These are phyloP conservation scores for Scedosporium dehoogii DNA, from an alignment of 2,329 filamentous ascomycete species.

Conservation along the genomic window DNA sequence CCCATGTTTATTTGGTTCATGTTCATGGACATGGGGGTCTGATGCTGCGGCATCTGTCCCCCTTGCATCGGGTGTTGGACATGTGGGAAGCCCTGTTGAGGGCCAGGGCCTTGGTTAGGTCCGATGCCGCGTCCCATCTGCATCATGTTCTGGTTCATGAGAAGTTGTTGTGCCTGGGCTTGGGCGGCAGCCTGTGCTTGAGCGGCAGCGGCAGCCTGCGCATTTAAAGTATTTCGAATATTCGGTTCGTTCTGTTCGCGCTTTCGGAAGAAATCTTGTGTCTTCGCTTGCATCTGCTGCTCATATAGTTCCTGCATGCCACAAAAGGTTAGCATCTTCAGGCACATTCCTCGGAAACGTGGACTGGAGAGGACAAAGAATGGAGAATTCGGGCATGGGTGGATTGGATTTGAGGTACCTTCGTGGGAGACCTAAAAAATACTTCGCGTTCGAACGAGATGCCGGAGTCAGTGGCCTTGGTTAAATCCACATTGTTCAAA, in stretches of 20 bases:
- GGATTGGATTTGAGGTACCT: conserved; percentile 25
- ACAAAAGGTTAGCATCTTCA: conserved; percentile 11
- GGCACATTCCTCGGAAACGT: neutral
- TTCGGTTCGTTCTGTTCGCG: conserved; percentile 39
- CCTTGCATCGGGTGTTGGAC: conserved; percentile 50
- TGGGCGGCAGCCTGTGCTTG: conserved; percentile 30
- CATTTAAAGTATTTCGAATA: conserved; percentile 40
- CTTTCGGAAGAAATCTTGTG: conserved; percentile 37
- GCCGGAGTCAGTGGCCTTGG: conserved; percentile 30
- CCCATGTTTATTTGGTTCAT: conserved; percentile 3
- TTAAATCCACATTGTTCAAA: conserved; percentile 27
- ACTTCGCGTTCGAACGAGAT: conserved; percentile 37
- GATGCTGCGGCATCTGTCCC: conserved; percentile 39
- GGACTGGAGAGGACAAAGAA: neutral
- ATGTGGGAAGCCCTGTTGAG: conserved; percentile 45
- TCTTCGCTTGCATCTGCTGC: conserved; percentile 32
- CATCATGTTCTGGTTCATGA: conserved; percentile 37
- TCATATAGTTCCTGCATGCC: conserved; percentile 37
- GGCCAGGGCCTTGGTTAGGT: conserved; percentile 12
- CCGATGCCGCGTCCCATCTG: conserved; percentile 42
- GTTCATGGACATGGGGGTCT: conserved; percentile 14
- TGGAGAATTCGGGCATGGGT: neutral
- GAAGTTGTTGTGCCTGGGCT: conserved; percentile 32
- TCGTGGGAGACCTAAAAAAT: conserved; percentile 35
- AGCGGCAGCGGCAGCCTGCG: conserved; percentile 24